Evolutionary conservation across 306 rosid species (phyloP).

Genomic region (Cucurbita argyrosperma): DNA sequence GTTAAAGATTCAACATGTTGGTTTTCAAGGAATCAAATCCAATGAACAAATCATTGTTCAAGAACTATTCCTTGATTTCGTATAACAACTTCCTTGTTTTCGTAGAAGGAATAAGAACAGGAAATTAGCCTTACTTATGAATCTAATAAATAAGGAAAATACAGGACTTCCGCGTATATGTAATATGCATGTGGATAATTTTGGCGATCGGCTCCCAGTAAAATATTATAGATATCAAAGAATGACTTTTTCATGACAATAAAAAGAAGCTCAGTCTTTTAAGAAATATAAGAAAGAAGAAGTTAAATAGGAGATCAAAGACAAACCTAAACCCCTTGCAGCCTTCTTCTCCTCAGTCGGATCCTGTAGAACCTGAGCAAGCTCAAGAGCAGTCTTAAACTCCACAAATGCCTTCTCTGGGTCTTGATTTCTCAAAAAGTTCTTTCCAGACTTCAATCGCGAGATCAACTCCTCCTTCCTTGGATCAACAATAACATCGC

Average conservation of each 20-base stretch:
- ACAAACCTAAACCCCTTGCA: conserved; percentile 88
- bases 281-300: neutral
- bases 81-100: neutral
- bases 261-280: neutral
- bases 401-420: conserved; percentile 59
- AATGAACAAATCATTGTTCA: neutral
- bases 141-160: neutral
- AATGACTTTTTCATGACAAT: neutral
- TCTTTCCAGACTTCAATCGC: conserved; percentile 67
- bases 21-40: neutral
- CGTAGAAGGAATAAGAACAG: neutral
- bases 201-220: neutral
- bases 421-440: conserved; percentile 73
- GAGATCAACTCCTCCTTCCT: conserved; percentile 78
- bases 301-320: neutral
- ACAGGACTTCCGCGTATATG: neutral
- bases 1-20: neutral
- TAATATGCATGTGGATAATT: neutral
- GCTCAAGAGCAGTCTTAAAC: conserved; percentile 64
- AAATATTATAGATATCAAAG: neutral
- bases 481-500: conserved; percentile 61
- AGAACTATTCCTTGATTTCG: neutral
- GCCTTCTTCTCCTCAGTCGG: conserved; percentile 90
- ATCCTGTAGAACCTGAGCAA: conserved; percentile 57
- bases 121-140: neutral